Conservation (phyloP, 192 early-diverging fungal species). For the Jimgerdemannia flammicorona region DNA sequence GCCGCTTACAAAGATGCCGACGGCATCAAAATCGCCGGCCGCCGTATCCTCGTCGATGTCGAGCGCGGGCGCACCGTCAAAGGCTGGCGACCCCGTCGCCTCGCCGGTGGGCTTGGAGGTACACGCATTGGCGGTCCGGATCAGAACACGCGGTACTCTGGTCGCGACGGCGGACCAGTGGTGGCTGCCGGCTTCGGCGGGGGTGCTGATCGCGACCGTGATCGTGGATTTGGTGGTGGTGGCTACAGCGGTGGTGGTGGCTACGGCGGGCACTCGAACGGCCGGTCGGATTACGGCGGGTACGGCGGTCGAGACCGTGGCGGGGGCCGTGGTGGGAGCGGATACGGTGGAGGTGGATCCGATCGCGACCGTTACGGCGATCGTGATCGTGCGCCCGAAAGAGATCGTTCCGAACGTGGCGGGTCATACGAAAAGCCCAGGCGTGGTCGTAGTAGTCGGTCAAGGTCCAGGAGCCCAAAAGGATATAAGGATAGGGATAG, state of each 20-base stretch:
- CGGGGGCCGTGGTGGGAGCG: constrained; percentile 28
- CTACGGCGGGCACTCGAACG: constrained; percentile 1
- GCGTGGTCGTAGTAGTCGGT: not conserved
- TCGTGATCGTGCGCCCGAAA: constrained; percentile 16
- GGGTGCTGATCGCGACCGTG: constrained; percentile 23
- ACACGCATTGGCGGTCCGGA: constrained; percentile 60
- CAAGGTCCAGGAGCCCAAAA: not conserved
- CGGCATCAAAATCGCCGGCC: constrained; percentile 79
- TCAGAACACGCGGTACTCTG: constrained; percentile 46
- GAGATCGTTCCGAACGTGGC: not conserved
- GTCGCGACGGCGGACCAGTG: constrained; percentile 31
- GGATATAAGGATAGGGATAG: constrained; percentile 21
- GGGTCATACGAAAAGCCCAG: constrained; percentile 7
- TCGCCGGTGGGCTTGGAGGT: constrained; percentile 76
- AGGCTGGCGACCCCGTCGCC: constrained; percentile 86
- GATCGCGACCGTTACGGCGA: constrained; percentile 29
- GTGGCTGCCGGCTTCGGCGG: constrained; percentile 13
- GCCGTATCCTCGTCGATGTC: constrained; percentile 88
- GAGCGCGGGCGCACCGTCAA: constrained; percentile 96
- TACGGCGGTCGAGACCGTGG: constrained; percentile 29
- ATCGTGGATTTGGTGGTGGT: constrained; percentile 11
- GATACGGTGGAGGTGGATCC: constrained; percentile 31
- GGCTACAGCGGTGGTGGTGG: constrained; percentile 4
- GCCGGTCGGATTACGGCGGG: constrained; percentile 29
- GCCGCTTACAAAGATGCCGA: constrained; percentile 86